Base-by-base conservation (phyloP, 495 filamentous ascomycete genomes). In the Lineolata rhizophorae region DNA sequence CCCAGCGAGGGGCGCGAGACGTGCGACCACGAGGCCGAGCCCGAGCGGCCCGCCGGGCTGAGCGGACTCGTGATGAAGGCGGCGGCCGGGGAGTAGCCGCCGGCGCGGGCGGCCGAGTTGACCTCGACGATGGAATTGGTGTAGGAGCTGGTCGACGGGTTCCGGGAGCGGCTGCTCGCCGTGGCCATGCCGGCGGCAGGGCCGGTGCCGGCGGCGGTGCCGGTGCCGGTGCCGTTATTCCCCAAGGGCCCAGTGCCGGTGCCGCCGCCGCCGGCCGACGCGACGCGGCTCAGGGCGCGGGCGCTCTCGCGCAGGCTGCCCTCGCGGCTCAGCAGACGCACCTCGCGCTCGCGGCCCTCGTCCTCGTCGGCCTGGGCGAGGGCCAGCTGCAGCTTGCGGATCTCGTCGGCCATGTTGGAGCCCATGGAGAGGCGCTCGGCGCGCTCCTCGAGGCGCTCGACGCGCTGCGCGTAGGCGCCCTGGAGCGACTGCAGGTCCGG, bases 361-460 rank as follows among this genome's bases (percentile, higher is more conserved):
- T 19, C n/a, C 11, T 21, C 4, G 30, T 48, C 69, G 29, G 60
- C 60, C 32, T 65, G 61, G 49, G 80, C 84, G 44, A 80, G 72
- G 41, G 81, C 79, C 34, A 65, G 58, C 44, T 81, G 74, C 42
- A 85, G 62, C 41, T 76, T 73, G 37, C 75, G 69, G 32, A 92
- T 79, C 42, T 83, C 79, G 46, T 72, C 70, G 26, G 71, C 79
- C 44, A 92, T 76, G 41, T 72, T 62, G 11, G 73, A 72, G n/a
- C 71, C 75, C 47, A 69, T 66, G 44, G 75, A 83, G 46, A 92
- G 56, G 22, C 72, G 65, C 53, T 90, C 82, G 16, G 82, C 82
- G 26, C 70, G 77, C 38, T 71, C 64, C 45, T 92, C 82, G 39
- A 92, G 57, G 27, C 76, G 66, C 48, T 82, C 76, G 35, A 91